Evolutionary conservation across 2,329 filamentous ascomycete genomes (phyloP).

Genomic region (Fusarium torulosum): DNA sequence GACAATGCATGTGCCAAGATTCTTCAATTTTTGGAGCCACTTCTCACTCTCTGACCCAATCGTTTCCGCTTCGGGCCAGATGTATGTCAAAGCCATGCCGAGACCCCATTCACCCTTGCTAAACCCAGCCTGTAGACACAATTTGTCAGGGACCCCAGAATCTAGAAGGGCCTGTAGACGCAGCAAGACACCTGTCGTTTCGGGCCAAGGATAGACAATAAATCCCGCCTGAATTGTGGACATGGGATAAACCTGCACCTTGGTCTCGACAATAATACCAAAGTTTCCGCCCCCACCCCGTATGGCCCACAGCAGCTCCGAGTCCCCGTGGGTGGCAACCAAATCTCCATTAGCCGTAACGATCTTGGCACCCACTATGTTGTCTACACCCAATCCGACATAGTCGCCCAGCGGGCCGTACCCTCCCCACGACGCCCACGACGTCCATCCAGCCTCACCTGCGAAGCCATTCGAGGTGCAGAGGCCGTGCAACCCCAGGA

Average conservation of each 20-base stretch:
- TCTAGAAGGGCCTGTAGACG: conserved; percentile 8
- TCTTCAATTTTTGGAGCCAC: conserved; percentile 10
- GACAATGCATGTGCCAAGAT: conserved; percentile 4
- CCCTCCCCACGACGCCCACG: conserved; percentile 37
- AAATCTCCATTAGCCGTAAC: conserved; percentile 28
- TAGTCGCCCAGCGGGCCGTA: conserved; percentile 30
- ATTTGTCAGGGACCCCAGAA: conserved; percentile 1
- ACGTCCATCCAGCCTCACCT: conserved; percentile 26
- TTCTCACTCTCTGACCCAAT: conserved; percentile 2
- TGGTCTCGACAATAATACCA: conserved; percentile 31
- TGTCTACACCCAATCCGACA: conserved; percentile 36
- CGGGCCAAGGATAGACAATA: conserved; percentile 6
- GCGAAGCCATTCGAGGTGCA: conserved; percentile 35
- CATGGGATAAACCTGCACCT: conserved; percentile 32
- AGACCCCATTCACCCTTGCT: conserved; percentile 13
- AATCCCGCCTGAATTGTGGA: conserved; percentile 8
- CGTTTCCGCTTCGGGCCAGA: conserved; percentile 7
- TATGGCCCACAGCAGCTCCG: conserved; percentile 38
- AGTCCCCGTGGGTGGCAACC: conserved; percentile 9
- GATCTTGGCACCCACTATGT: conserved; percentile 32
- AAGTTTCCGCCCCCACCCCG: conserved; percentile 39
- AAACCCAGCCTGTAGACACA: conserved; percentile 8
- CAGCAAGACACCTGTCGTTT: conserved; percentile 2
- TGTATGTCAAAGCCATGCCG: conserved; percentile 10
- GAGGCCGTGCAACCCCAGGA: conserved; percentile 28